A percentile compares a stretch with the other conserved stretches of the same genome.
These are phyloP conservation scores for Sporothrix brunneoviolacea DNA, from an alignment of 2,329 filamentous ascomycete species.

Conservation along the genomic window DNA sequence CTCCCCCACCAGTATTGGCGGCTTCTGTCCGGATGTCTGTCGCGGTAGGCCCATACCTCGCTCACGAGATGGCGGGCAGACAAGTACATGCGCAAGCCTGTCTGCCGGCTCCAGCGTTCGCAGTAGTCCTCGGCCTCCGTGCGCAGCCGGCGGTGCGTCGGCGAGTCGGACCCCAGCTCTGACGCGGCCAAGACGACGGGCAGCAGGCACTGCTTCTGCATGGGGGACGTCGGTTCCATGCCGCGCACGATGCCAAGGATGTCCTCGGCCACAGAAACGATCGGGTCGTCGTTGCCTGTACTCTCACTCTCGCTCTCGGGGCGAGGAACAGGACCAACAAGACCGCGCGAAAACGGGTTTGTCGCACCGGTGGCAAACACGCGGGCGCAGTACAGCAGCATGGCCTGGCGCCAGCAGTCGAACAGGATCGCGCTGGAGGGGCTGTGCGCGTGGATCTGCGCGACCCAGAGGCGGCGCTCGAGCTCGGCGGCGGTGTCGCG, in stretches of 20 bases:
- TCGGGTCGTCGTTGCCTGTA: no score
- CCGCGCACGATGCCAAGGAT: neutral
- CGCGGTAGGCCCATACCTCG: neutral
- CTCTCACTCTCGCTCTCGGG: neutral
- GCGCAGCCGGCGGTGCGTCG: neutral
- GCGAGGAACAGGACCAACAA: neutral
- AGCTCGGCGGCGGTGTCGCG: neutral
- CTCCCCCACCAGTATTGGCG: neutral
- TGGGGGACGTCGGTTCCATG: neutral
- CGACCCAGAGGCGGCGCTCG: neutral
- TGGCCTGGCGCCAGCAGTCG: neutral
- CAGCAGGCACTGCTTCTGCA: constrained; percentile 7
- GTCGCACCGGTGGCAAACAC: neutral
- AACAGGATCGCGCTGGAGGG: neutral
- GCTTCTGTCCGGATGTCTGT: neutral
- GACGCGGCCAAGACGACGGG: neutral
- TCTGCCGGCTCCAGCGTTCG: neutral
- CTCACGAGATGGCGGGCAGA: neutral
- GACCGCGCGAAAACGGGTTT: neutral
- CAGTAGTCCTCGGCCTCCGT: neutral
- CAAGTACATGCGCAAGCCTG: neutral
- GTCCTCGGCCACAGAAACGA: neutral
- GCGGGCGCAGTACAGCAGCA: constrained; percentile 1
- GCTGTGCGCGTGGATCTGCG: neutral
- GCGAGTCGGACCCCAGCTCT: neutral